Base-by-base conservation (phyloP, 2,329 filamentous ascomycete genomes). In the Pseudocercospora fuligena region DNA sequence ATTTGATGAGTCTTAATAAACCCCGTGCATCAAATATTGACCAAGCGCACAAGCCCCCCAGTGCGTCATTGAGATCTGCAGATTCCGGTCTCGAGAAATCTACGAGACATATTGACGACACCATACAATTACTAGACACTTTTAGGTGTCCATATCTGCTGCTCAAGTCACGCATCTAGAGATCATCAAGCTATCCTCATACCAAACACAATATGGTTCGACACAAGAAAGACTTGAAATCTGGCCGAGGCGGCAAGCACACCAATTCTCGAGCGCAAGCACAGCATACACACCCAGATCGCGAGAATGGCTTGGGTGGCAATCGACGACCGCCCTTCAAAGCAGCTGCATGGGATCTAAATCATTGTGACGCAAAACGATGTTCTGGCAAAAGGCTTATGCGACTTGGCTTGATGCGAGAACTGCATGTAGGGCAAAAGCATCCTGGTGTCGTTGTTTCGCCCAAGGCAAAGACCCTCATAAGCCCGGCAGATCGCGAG, bases 361-460 rank as follows among this genome's bases (percentile, higher is more conserved):
- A 94, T 69, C 95, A 99, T 82, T 99, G 95, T 83, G 95, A 99
- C 77, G 93, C 94, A 8, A 98, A 97, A 80, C 86, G 94, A 73
- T 99, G 95, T 81, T 97, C 94, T 0, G 95, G 95, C 33, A 99
- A 99, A 83, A 90, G 92, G 70, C 86, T 99, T 36, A 97, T 99
- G 87, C 90, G 90, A 70, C 87, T 96, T 63, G 94, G 94, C 2
- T 84, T 97, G 75, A 97, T 99, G 93, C 90, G 95, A 72, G 92
- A 97, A 76, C 86, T 99, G 62, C 89, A 94, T 75, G 85, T 98
- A 64, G 95, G 95, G 61, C 94, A 98, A 80, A 94, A 94, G 73
- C 93, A 95, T 78, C 88, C 90, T 40, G 95, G 95, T 66, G 91
- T 99, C 70, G 92, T 99, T 75, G 92, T 99, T 77, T 97, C 92